Percentiles rank a stretch among this genome's conserved stretches.
Evolutionary conservation across 768 basidiomycete genomes (phyloP).

Genomic region (Xerocomellus amylosporus): DNA sequence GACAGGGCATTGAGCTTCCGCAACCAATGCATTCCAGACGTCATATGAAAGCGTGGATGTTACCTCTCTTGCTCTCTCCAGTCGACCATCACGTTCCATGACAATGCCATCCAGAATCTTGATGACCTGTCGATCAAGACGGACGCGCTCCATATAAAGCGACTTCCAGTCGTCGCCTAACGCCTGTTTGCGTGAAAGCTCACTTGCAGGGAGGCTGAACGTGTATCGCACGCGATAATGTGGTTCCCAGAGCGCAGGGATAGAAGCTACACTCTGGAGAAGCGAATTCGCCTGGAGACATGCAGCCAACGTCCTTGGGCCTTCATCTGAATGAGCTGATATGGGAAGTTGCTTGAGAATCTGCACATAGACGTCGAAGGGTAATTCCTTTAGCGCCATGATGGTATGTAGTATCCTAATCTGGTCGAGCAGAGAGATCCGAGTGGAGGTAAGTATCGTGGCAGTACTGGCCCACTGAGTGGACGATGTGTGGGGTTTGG

Average conservation of each 20-base stretch:
- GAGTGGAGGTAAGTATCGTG: not conserved
- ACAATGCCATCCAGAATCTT: slow-evolving; percentile 42
- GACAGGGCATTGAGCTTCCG: slow-evolving; percentile 37
- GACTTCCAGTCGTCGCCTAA: slow-evolving; percentile 42
- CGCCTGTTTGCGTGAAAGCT: slow-evolving; percentile 33
- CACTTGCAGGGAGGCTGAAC: slow-evolving; percentile 36
- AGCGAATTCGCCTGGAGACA: slow-evolving; percentile 40
- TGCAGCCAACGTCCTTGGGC: slow-evolving; percentile 36
- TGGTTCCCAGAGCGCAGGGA: slow-evolving; percentile 46
- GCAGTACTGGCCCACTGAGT: not conserved
- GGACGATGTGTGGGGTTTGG: slow-evolving; percentile 2
- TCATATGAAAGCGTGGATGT: slow-evolving; percentile 46
- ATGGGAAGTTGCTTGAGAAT: slow-evolving; percentile 37
- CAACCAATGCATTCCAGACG: slow-evolving; percentile 52
- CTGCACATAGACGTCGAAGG: slow-evolving; percentile 36
- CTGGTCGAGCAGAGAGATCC: not conserved
- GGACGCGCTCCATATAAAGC: slow-evolving; percentile 45
- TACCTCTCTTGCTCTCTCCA: slow-evolving; percentile 38
- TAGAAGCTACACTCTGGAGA: slow-evolving; percentile 44
- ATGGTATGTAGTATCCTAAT: not conserved
- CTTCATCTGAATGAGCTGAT: slow-evolving; percentile 19
- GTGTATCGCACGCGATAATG: slow-evolving; percentile 52
- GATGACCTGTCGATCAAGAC: slow-evolving; percentile 43
- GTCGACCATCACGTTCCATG: slow-evolving; percentile 35
- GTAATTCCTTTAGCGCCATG: slow-evolving; percentile 27